phyloP scores from a whole-genome alignment of 192 early-diverging fungal genomes.

The Kappamyces sp. region DNA sequence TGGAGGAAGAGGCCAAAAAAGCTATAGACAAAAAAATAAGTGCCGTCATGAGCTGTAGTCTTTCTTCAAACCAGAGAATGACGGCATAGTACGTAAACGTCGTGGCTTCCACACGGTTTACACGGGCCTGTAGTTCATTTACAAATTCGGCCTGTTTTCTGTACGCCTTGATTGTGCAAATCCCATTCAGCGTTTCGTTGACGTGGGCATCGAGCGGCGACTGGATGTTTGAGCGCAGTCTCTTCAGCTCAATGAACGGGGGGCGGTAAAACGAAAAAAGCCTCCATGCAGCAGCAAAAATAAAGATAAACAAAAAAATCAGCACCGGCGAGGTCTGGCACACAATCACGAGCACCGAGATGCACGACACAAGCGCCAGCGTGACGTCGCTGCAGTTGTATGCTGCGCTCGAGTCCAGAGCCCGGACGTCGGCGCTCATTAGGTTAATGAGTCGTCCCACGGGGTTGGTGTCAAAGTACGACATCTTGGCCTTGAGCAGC shows the following conservation, averaged over 20 bases:
- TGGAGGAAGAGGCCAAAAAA: not conserved
- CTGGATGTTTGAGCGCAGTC: slow-evolving; percentile 11
- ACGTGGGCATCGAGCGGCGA: slow-evolving; percentile 23
- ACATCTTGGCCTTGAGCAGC: no score
- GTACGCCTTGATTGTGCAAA: slow-evolving; percentile 19
- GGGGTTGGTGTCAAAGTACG: no score
- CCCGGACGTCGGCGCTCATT: no score
- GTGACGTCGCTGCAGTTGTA: no score
- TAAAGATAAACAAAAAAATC: not conserved
- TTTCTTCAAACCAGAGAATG: not conserved
- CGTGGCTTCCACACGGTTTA: not conserved
- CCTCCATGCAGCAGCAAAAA: not conserved
- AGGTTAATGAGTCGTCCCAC: no score
- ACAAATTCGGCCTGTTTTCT: slow-evolving; percentile 1
- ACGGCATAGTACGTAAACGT: not conserved
- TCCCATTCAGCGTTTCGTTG: slow-evolving; percentile 18
- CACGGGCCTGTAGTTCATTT: not conserved
- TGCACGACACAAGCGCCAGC: no score
- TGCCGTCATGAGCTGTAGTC: not conserved
- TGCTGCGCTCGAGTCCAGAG: no score
- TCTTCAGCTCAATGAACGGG: slow-evolving; percentile 1
- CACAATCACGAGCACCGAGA: no score
- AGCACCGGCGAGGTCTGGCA: not conserved
- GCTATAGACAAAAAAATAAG: not conserved
- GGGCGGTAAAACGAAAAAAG: slow-evolving; percentile 9